Percentiles rank a stretch among this genome's conserved stretches.
Evolutionary conservation across 2,329 filamentous ascomycete species (phyloP).

Genomic region (Botryotinia convoluta): DNA sequence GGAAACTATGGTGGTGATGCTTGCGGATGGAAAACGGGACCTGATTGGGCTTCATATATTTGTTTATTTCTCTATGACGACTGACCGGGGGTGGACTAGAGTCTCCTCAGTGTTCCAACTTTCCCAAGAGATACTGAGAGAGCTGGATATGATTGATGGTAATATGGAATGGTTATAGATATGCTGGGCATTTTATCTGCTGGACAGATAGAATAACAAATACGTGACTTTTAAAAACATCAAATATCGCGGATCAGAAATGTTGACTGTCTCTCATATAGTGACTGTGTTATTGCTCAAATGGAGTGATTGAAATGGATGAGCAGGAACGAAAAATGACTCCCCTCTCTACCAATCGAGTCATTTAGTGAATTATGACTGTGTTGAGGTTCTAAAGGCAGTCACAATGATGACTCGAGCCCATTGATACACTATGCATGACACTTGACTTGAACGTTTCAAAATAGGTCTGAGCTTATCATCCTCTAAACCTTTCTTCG

Average conservation of each 20-base stretch:
- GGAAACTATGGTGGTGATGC: neutral
- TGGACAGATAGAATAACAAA: neutral
- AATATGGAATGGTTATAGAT: neutral
- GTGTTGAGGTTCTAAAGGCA: neutral
- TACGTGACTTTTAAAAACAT: neutral
- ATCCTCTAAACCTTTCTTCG: neutral
- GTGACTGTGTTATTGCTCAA: neutral
- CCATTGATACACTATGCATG: neutral
- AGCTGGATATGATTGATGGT: too few relatives aligned
- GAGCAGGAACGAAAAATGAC: neutral
- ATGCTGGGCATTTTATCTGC: neutral
- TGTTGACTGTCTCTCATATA: neutral
- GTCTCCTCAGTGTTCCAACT: neutral
- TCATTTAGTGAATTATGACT: too few relatives aligned
- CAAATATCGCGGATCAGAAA: neutral
- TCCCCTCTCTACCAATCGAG: fast-evolving
- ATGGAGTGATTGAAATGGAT: too few relatives aligned
- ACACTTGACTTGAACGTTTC: neutral
- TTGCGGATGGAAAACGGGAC: neutral
- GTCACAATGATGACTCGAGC: neutral
- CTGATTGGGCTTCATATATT: neutral
- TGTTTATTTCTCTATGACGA: neutral
- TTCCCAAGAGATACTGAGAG: neutral
- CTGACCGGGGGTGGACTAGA: fast-evolving
- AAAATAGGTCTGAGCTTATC: fast-evolving